Percentiles rank a stretch among this genome's conserved stretches.
Evolutionary conservation across 106 monocot genomes (phyloP).

Genomic region (Platanthera guangdongensis): DNA sequence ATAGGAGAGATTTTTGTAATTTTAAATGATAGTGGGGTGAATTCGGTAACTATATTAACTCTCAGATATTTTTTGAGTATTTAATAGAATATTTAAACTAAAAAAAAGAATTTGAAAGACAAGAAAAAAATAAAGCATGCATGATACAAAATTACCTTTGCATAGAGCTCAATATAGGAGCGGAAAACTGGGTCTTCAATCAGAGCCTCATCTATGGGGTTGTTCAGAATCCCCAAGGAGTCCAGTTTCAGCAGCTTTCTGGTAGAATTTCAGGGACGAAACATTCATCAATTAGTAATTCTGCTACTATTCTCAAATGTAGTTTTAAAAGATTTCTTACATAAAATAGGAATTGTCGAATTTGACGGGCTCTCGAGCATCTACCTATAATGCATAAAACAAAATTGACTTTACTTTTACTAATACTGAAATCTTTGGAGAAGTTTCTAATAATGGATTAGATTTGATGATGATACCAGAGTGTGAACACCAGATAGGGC

Average conservation of each 20-base stretch:
- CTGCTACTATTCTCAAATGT: neutral
- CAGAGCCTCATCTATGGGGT: slow-evolving; percentile 80
- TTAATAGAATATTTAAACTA: neutral
- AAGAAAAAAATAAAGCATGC: neutral
- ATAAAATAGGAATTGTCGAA: slow-evolving; percentile 94
- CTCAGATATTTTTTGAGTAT: neutral
- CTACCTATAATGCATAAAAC: slow-evolving; percentile 34
- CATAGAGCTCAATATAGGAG: slow-evolving; percentile 79
- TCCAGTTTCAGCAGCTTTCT: slow-evolving; percentile 78
- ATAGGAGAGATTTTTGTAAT: neutral
- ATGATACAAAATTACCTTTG: slow-evolving; percentile 41
- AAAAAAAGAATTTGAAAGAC: neutral
- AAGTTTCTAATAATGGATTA: neutral
- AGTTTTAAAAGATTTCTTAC: slow-evolving; percentile 30
- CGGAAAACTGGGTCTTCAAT: slow-evolving; percentile 63
- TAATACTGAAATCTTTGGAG: neutral
- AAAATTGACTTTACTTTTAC: neutral
- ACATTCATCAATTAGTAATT: neutral
- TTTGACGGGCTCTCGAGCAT: slow-evolving; percentile 65
- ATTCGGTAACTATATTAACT: neutral
- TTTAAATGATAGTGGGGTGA: neutral
- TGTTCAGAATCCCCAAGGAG: slow-evolving; percentile 70
- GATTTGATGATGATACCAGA: slow-evolving; percentile 26
- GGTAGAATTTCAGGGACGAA: neutral
- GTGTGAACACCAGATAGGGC: slow-evolving; percentile 72